Base-by-base conservation (phyloP, 2,329 filamentous ascomycete species). In the Pseudonectria foliicola region DNA sequence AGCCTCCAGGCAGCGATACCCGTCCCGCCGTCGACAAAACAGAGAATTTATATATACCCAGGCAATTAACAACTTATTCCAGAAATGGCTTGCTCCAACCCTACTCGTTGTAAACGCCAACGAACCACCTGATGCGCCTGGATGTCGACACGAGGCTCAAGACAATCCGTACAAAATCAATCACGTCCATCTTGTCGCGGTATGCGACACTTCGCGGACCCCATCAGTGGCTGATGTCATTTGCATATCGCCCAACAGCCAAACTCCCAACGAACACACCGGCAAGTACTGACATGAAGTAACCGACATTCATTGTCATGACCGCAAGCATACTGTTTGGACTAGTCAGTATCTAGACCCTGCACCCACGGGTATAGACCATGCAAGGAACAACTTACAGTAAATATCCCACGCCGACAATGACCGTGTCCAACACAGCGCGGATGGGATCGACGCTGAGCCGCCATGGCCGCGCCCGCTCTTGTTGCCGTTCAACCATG, bases 191-290 rank as follows among this genome's bases (percentile, higher is more conserved):
- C 18, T 8, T 8, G 5, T 5, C 5, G 18, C 5, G 18, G 18
- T 21, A 21, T 6, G 8, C 18, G 18, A 8, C 8, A 21, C 18
- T 6, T 21, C 18, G 18, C 5, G 18, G 8, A 6, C 8, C 8
- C 18, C 18, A 21, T 33, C 44, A 59, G 33, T 80, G 74, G 35
- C 75, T 73, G 11, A 62, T 59, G 14, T 63, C 46, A 29, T 66
- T 54, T 18, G 66, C 67, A 50, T 79, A 92, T 44, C 88, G 75
- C 21, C 88, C 87, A 41, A 92, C 73, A 0, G 77, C 73, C 28
- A 96, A 63, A 57, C 92, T 92, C 15, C 90, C 90, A n/a, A 93
- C 55, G 54, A 96, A 95, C 2, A 83, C 75, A 25, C 85, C 85
- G 1, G 70, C 80, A 6, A 92, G 70, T n/a, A 89, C 73, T 0